Evolutionary conservation across 2,329 filamentous ascomycete genomes (phyloP).

Genomic region (Apiospora arundinis): DNA sequence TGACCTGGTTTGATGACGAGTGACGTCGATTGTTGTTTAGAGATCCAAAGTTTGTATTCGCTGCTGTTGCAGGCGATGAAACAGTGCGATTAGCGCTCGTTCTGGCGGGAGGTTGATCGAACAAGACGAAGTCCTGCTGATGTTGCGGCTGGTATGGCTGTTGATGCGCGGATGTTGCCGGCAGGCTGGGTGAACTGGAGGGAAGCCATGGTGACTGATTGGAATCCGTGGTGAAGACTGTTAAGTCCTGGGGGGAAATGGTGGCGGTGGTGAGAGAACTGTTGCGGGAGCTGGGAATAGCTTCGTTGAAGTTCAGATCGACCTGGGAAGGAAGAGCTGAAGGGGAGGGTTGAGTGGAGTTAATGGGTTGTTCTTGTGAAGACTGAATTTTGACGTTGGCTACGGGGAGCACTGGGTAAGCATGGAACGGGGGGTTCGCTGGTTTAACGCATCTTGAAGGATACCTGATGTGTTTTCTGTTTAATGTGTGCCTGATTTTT

Average conservation of each 20-base stretch:
- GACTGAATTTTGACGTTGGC: constrained; percentile 61
- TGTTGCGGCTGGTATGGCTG: constrained; percentile 54
- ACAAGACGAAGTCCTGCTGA: constrained; percentile 81
- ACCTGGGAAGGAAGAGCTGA: constrained; percentile 64
- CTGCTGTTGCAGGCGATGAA: constrained; percentile 53
- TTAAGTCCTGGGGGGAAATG: constrained; percentile 69
- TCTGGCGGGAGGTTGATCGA: constrained; percentile 60
- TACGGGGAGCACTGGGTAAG: constrained; percentile 40
- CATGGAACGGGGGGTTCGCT: constrained; percentile 36
- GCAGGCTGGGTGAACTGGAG: constrained; percentile 68
- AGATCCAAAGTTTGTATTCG: constrained; percentile 44
- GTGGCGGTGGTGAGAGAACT: constrained; percentile 64
- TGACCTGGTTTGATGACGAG: constrained; percentile 43
- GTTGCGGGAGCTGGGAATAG: constrained; percentile 62
- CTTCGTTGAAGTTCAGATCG: constrained; percentile 72
- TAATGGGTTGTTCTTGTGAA: constrained; percentile 44
- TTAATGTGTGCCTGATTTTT: constrained; percentile 40
- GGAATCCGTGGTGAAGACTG: constrained; percentile 85
- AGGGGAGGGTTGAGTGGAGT: constrained; percentile 54
- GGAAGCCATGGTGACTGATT: constrained; percentile 79
- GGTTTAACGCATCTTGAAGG: constrained; percentile 66
- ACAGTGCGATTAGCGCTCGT: constrained; percentile 50
- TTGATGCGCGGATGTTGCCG: constrained; percentile 66
- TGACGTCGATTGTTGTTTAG: constrained; percentile 48
- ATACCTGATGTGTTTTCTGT: constrained; percentile 45